Evolutionary conservation across 495 filamentous ascomycete species (phyloP), one percentile per base, ranked within the genome.

Genomic region (Neurospora sp.): DNA sequence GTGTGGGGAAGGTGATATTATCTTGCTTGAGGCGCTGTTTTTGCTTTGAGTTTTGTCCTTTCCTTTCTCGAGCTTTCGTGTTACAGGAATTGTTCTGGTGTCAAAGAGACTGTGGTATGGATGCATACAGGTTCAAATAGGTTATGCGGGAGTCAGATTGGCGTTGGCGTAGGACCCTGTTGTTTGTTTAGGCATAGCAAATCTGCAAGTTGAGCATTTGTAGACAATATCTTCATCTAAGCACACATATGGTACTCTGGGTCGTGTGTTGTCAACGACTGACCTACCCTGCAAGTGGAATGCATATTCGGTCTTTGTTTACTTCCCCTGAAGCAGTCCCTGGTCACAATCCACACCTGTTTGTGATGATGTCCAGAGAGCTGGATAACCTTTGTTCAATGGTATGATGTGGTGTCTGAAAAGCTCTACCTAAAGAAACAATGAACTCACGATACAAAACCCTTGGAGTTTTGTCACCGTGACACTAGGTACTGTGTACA

Each of bases 1-100:
- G 77, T 80, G 4, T 81, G 80, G 80, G 77, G 77, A 18, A 78
- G 71, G 69, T 78, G 71, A 77, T 16, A 18, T 7, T 27, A 40
- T 16, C 6, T 61, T 65, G 53, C 53, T 27, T 65, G 53, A 37
- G 27, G 14, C 53, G 53, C 6, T 40, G 39, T 61, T 39, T 65
- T 39, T 44, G 46, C 20, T 68, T 71, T 39, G 42, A 14, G 20
- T 39, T 70, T 72, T 59, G 3, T 40, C n/a, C 12, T 59, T 41
- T 22, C 59, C 20, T 39, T 70, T 35, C 9, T 16, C 22, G 53
- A 35, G 53, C 53, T 65, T 59, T 3, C 48, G 20, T 12, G 10
- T 53, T 61, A 10, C 48, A 61, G 11, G 53, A 65, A 37, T 37
- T 35, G 27, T 65, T 65, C 27, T 35, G 14, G 27, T 35, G 53